phyloP scores from a whole-genome alignment of 257 asterid genomes.

The Solanum infundibuliforme region DNA sequence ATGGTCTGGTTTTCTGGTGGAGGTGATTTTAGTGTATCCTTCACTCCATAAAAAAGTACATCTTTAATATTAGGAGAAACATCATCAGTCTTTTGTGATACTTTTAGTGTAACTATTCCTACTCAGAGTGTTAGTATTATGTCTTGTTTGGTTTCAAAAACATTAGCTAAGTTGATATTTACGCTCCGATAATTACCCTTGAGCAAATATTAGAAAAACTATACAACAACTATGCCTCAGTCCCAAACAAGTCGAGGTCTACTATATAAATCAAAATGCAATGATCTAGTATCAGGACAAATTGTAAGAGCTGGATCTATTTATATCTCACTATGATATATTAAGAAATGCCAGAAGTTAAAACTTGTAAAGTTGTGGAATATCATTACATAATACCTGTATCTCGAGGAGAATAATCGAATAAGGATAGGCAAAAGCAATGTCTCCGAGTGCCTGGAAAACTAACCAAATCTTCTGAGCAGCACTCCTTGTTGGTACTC shows the following conservation, averaged over 20 bases:
- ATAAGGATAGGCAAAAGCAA: constrained; percentile 74
- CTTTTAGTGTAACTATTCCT: not conserved
- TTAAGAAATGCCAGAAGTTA: not conserved
- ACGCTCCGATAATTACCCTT: not conserved
- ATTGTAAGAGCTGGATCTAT: not conserved
- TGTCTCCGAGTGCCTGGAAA: constrained; percentile 65
- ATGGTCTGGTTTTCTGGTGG: constrained; percentile 56
- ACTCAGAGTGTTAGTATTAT: not conserved
- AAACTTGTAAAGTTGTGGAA: not conserved
- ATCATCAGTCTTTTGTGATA: not conserved
- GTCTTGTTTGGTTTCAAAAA: not conserved
- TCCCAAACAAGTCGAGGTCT: not conserved
- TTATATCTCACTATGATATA: not conserved
- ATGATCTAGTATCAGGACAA: not conserved
- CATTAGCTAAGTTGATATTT: not conserved
- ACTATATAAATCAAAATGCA: not conserved
- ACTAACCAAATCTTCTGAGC: constrained; percentile 43
- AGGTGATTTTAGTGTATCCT: constrained; percentile 64
- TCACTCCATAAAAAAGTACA: not conserved
- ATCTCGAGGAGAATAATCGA: constrained; percentile 55
- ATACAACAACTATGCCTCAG: not conserved
- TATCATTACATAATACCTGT: constrained; percentile 29
- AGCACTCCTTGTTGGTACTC: constrained; percentile 31
- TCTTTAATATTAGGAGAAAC: not conserved
- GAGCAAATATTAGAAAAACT: not conserved